These are phyloP conservation scores for Tylopilus plumbeoviolaceoides DNA, from an alignment of 768 basidiomycete species.

Conservation along the genomic window DNA sequence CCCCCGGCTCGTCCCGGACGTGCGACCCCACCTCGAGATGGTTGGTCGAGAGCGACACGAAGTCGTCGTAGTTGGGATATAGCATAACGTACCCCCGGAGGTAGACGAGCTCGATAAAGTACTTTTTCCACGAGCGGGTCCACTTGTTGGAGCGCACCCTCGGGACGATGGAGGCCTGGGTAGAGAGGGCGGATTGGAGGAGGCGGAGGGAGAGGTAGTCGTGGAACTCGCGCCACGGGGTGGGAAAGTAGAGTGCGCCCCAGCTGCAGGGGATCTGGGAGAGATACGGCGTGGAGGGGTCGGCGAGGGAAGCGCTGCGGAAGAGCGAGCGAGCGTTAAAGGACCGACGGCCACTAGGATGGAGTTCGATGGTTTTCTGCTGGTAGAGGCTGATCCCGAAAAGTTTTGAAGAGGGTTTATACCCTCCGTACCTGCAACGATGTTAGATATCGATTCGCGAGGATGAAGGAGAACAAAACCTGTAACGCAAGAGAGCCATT, in stretches of 20 bases:
- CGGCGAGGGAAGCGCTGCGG: conserved; percentile 32
- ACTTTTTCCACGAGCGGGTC: conserved; percentile 84
- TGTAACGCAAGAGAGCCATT: conserved; percentile 72
- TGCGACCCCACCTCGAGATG: conserved; percentile 84
- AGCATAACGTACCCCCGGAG: conserved; percentile 85
- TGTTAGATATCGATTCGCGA: neutral
- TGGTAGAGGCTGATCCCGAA: conserved; percentile 87
- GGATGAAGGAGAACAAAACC: conserved; percentile 41
- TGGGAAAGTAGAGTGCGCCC: conserved; percentile 89
- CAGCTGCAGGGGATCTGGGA: conserved; percentile 89
- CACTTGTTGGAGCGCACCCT: conserved; percentile 76
- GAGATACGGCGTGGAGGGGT: conserved; percentile 65
- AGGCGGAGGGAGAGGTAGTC: conserved; percentile 68
- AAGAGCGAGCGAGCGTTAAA: conserved; percentile 69
- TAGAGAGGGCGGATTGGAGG: conserved; percentile 35
- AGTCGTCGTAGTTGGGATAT: conserved; percentile 77
- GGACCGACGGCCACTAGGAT: conserved; percentile 56
- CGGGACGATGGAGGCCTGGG: conserved; percentile 56
- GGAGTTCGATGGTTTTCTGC: conserved; percentile 76
- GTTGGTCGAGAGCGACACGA: conserved; percentile 81
- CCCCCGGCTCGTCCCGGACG: conserved; percentile 53
- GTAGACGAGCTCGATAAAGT: conserved; percentile 82
- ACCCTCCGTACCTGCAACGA: conserved; percentile 51
- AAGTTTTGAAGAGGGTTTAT: conserved; percentile 39
- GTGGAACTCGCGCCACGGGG: conserved; percentile 87